phyloP scores from a whole-genome alignment of 139 green algal genomes.

The Deuterostichococcus epilithicus region DNA sequence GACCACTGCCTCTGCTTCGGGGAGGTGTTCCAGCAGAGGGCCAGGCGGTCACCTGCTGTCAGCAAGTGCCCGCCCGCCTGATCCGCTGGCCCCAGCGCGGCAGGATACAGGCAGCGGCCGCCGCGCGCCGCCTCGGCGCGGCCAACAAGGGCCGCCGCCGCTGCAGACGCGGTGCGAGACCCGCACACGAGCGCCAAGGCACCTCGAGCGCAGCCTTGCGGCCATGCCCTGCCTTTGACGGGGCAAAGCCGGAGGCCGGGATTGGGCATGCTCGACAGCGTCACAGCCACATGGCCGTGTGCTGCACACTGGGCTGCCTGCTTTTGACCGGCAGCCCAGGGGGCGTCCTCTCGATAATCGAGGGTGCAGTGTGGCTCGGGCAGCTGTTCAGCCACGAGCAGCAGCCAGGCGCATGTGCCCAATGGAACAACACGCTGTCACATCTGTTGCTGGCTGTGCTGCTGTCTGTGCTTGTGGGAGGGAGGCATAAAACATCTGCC shows the following conservation, averaged over 20 bases:
- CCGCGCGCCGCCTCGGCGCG: too few relatives aligned
- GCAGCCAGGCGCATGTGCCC: not conserved
- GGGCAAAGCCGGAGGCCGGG: not conserved
- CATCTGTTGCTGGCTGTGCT: too few relatives aligned
- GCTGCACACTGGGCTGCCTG: not conserved
- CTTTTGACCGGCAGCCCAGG: not conserved
- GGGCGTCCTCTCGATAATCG: not conserved
- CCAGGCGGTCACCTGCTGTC: not conserved
- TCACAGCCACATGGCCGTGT: slow-evolving; percentile 12
- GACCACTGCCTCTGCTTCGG: slow-evolving; percentile 2
- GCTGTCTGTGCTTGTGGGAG: not conserved
- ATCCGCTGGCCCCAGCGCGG: too few relatives aligned
- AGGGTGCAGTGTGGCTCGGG: not conserved
- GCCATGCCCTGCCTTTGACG: not conserved
- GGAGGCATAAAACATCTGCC: too few relatives aligned
- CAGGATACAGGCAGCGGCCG: too few relatives aligned
- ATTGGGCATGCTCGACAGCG: not conserved
- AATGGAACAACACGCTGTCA: not conserved
- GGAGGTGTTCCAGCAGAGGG: not conserved
- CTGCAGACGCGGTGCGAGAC: too few relatives aligned
- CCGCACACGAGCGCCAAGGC: too few relatives aligned
- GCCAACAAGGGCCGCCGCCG: too few relatives aligned
- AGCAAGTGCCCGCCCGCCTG: not conserved
- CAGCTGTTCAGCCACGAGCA: too few relatives aligned
- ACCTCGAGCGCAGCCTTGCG: not conserved